These are phyloP conservation scores for Alternaria solani DNA, from an alignment of 2,329 filamentous ascomycete species.

Conservation along the genomic window DNA sequence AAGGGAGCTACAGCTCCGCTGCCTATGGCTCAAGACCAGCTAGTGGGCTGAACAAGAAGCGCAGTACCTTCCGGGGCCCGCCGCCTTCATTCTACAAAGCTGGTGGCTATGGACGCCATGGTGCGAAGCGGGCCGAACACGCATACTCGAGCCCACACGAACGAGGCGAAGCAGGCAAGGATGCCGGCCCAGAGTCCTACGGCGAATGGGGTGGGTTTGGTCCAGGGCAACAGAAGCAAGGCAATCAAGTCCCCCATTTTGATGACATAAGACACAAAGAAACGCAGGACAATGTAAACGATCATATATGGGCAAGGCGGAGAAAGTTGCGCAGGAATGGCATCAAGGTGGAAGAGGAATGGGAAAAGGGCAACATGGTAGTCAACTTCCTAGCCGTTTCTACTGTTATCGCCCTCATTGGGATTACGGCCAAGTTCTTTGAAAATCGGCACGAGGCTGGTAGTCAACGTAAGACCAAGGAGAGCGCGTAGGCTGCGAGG, in stretches of 20 bases:
- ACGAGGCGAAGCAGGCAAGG: constrained; percentile 15
- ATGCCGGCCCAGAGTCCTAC: constrained; percentile 41
- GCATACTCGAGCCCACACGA: constrained; percentile 42
- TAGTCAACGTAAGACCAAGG: constrained; percentile 6
- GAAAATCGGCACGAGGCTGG: constrained; percentile 18
- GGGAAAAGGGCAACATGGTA: constrained; percentile 36
- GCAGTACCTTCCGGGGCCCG: constrained; percentile 80
- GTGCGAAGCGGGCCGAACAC: constrained; percentile 64
- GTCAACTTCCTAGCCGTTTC: constrained; percentile 43
- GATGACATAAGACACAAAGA: constrained; percentile 75
- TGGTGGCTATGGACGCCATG: constrained; percentile 77
- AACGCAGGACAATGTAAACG: constrained; percentile 73
- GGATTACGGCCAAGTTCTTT: constrained; percentile 31
- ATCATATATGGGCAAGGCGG: constrained; percentile 57
- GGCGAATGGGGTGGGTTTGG: constrained; percentile 64
- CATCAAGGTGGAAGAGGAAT: constrained; percentile 30
- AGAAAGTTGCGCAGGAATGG: constrained; percentile 22
- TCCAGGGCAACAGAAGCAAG: constrained; percentile 62
- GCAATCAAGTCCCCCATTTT: constrained; percentile 73
- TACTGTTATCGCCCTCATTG: constrained; percentile 36
- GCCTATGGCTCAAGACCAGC: constrained; percentile 75
- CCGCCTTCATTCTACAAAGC: constrained; percentile 87
- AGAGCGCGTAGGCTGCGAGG: constrained; percentile 2
- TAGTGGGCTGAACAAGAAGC: constrained; percentile 78
- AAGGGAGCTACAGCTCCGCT: constrained; percentile 64